Evolutionary conservation across 305 asterid genomes (phyloP).

Genomic region (Plantago lanceolata): DNA sequence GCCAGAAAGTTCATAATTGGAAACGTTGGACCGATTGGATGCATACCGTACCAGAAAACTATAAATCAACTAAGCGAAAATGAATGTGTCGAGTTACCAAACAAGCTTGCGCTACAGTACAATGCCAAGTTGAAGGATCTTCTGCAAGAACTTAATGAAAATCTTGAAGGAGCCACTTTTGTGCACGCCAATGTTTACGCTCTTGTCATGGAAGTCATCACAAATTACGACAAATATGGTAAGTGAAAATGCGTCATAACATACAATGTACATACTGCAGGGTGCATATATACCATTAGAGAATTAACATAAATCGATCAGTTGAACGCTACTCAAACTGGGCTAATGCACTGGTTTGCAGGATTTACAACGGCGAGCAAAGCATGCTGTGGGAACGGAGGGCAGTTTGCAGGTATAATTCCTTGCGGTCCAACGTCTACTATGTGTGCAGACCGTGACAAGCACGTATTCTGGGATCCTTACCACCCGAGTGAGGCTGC

Average conservation of each 20-base stretch:
- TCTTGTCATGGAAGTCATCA: conserved; percentile 85
- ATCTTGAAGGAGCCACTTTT: conserved; percentile 63
- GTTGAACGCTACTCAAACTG: too few relatives aligned
- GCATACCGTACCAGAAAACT: conserved; percentile 90
- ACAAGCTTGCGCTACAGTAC: conserved; percentile 73
- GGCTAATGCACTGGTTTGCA: too few relatives aligned
- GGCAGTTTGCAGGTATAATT: conserved; percentile 78
- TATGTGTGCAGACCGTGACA: conserved; percentile 62
- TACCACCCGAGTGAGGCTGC: conserved; percentile 96
- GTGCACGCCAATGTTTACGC: conserved; percentile 76
- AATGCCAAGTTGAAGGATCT: conserved; percentile 60
- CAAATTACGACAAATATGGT: conserved; percentile 77
- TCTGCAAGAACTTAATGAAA: conserved; percentile 44
- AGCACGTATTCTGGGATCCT: conserved; percentile 89
- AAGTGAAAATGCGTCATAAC: too few relatives aligned
- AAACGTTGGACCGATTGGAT: conserved; percentile 88
- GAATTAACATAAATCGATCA: too few relatives aligned
- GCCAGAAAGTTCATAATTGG: conserved; percentile 80
- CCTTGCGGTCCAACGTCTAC: conserved; percentile 89
- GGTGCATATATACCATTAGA: too few relatives aligned
- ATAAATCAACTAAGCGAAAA: conserved; percentile 55
- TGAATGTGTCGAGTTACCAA: conserved; percentile 73
- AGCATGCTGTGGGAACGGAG: conserved; percentile 93
- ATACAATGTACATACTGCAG: too few relatives aligned
- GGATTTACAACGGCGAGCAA: conserved; percentile 60